phyloP scores from a whole-genome alignment of 2,329 filamentous ascomycete species.

The Sarocladiaceae sp. region DNA sequence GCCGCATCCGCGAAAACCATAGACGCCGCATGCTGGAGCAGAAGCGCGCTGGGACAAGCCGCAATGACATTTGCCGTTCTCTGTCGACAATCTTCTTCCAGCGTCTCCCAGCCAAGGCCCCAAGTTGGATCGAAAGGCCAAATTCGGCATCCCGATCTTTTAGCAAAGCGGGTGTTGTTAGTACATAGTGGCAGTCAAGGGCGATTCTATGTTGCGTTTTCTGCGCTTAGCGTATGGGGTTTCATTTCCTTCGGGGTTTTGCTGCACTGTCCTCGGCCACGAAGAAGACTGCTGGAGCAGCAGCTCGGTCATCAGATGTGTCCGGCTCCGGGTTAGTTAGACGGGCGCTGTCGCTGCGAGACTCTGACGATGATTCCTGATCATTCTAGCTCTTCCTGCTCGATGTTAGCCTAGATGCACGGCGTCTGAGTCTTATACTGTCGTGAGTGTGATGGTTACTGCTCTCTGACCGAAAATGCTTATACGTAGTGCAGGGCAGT shows the following conservation, averaged over 20 bases:
- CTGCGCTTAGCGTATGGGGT: background rate
- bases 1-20: background rate
- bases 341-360: too few relatives aligned
- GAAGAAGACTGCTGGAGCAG: background rate
- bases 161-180: background rate
- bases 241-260: too few relatives aligned
- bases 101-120: background rate
- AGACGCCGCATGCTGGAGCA: background rate
- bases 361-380: too few relatives aligned
- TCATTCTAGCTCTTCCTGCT: too few relatives aligned
- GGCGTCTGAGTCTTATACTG: too few relatives aligned
- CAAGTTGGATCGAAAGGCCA: background rate
- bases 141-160: background rate
- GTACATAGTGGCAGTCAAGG: background rate
- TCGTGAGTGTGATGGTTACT: too few relatives aligned
- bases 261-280: background rate
- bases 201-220: conserved; percentile 1
- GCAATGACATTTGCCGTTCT: too few relatives aligned
- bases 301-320: too few relatives aligned
- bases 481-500: too few relatives aligned
- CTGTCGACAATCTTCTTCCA: too few relatives aligned
- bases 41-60: conserved; percentile 4
- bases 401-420: too few relatives aligned
- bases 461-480: background rate
- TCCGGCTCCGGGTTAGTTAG: too few relatives aligned